Percentiles rank a stretch among this genome's conserved stretches.
These are phyloP conservation scores for Marsdenia floribunda DNA, from an alignment of 257 asterid genomes.

Conservation along the genomic window DNA sequence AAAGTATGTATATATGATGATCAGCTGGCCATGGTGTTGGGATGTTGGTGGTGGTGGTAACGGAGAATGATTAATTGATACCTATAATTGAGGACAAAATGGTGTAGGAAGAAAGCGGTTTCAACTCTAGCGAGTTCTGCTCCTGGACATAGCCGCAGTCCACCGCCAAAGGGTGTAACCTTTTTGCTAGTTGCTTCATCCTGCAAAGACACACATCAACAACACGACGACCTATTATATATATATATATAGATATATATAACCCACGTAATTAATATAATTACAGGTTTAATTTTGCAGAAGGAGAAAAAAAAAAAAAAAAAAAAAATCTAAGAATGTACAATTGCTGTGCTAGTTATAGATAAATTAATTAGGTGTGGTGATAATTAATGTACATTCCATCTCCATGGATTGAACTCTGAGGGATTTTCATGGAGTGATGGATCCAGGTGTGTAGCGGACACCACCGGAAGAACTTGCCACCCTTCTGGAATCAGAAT, in stretches of 20 bases:
- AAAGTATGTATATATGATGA: not conserved
- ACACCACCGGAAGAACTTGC: slow-evolving; percentile 69
- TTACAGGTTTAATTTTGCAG: too few relatives aligned
- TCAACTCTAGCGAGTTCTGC: slow-evolving; percentile 68
- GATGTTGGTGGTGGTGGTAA: not conserved
- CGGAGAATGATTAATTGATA: slow-evolving; percentile 8
- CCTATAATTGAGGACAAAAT: slow-evolving; percentile 63
- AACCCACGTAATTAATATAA: too few relatives aligned
- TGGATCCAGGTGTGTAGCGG: slow-evolving; percentile 66
- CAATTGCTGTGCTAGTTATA: not conserved
- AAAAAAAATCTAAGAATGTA: not conserved
- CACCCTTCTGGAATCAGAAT: slow-evolving; percentile 63
- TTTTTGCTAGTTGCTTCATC: slow-evolving; percentile 46
- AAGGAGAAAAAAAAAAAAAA: not conserved
- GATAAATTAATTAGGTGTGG: not conserved
- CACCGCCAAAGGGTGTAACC: slow-evolving; percentile 66
- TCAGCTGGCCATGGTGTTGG: not conserved
- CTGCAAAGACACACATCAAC: slow-evolving; percentile 13
- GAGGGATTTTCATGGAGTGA: slow-evolving; percentile 48
- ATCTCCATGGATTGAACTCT: slow-evolving; percentile 69
- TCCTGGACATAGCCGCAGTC: slow-evolving; percentile 71
- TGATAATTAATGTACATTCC: slow-evolving; percentile 29
- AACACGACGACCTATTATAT: not conserved
- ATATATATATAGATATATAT: too few relatives aligned
- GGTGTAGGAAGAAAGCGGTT: slow-evolving; percentile 71